Conservation (phyloP, 441 rosid species). For the Hura crepitans region DNA sequence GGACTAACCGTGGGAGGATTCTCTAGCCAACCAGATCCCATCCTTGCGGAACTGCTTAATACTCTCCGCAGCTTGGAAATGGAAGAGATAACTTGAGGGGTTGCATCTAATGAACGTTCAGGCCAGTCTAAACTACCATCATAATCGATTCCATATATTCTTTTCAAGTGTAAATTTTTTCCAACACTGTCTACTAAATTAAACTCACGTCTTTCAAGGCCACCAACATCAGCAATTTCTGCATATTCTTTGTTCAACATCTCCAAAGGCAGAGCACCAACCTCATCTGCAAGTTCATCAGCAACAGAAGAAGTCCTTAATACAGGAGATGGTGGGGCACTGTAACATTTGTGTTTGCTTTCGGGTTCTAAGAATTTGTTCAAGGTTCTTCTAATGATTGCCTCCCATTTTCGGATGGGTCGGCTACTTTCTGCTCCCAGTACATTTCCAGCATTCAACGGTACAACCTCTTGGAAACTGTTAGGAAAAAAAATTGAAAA, state of each 20-base stretch:
- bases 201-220: constrained; percentile 27
- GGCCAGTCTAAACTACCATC: constrained; percentile 72
- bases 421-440: constrained; percentile 88
- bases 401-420: constrained; percentile 92
- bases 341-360: constrained; percentile 63
- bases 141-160: constrained; percentile 43
- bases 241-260: constrained; percentile 35
- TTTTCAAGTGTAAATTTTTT: constrained; percentile 38
- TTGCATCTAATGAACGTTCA: constrained; percentile 66
- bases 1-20: constrained; percentile 35
- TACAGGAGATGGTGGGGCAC: constrained; percentile 90
- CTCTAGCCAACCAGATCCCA: constrained; percentile 49
- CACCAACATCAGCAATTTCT: constrained; percentile 25
- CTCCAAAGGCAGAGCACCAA: constrained; percentile 44
- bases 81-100: constrained; percentile 53
- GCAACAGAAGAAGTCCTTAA: constrained; percentile 66
- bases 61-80: constrained; percentile 58
- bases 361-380: constrained; percentile 58
- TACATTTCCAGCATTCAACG: constrained; percentile 91
- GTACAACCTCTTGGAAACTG: constrained; percentile 97
- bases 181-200: constrained; percentile 28
- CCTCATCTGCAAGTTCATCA: constrained; percentile 65
- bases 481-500: constrained; percentile 16
- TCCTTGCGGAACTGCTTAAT: constrained; percentile 63
- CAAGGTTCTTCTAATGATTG: constrained; percentile 73